Conservation (phyloP, 495 filamentous ascomycete genomes). For the Neurospora sp. region DNA sequence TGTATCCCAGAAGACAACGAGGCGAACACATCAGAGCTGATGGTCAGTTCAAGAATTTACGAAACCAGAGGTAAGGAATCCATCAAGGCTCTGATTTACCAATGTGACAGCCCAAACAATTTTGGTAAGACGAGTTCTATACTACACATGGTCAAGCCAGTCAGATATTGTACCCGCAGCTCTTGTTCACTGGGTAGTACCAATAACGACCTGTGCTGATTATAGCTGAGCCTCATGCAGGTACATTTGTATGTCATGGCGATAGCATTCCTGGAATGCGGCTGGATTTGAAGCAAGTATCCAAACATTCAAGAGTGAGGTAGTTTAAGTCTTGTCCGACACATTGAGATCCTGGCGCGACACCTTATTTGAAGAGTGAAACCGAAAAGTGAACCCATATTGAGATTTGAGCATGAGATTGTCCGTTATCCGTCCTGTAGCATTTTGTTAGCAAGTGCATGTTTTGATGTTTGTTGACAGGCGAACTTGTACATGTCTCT, state of each 20-base stretch:
- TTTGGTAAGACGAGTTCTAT: neutral
- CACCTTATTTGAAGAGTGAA: neutral
- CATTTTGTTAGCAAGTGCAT: neutral
- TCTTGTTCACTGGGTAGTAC: neutral
- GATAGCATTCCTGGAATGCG: fast-evolving
- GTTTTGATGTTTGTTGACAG: neutral
- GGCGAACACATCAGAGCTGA: neutral
- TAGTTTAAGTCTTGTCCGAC: neutral
- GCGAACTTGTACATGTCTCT: neutral
- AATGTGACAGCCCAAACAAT: neutral
- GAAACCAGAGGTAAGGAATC: neutral
- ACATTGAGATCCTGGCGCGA: neutral
- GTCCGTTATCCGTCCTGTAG: neutral
- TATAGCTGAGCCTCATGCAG: neutral
- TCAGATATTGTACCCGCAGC: neutral
- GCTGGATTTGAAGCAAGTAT: neutral
- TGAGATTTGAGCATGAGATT: neutral
- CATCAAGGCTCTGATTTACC: neutral
- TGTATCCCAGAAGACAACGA: neutral
- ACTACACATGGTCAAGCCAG: neutral
- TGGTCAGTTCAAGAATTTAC: neutral
- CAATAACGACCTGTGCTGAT: neutral
- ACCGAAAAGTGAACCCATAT: too few species aligned
- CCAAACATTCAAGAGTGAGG: too few species aligned
- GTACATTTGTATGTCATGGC: neutral